Evolutionary conservation across 208 protist species (phyloP).

Genomic region (Cochliopodium minus): DNA sequence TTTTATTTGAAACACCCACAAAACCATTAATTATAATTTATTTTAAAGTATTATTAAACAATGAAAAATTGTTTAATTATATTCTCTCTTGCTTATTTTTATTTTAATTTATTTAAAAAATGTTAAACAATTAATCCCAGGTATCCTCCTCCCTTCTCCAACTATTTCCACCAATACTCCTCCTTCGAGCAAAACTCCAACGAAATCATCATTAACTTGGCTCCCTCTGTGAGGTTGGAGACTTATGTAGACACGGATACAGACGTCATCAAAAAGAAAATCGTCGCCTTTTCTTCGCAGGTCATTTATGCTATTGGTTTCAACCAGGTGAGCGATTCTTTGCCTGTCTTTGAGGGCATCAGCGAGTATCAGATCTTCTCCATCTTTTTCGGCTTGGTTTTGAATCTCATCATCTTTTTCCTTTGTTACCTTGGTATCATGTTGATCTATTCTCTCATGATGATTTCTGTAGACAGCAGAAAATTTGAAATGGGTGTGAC

Average conservation of each 20-base stretch:
- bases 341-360: conserved; percentile 37
- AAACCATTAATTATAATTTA: no score
- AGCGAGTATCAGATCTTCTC: conserved; percentile 43
- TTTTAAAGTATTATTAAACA: no score
- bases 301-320: background rate
- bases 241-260: background rate
- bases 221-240: no score
- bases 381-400: conserved; percentile 62
- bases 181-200: no score
- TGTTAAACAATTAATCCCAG: no score
- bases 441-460: conserved; percentile 75
- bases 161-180: no score
- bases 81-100: no score
- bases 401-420: conserved; percentile 56
- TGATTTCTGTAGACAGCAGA: conserved; percentile 60
- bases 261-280: background rate
- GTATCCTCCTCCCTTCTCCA: no score
- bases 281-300: background rate
- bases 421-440: conserved; percentile 53
- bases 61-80: no score
- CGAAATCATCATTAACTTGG: no score
- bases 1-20: no score
- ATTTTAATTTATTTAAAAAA: no score
- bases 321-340: background rate
- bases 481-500: conserved; percentile 73